A percentile compares a stretch with the other conserved stretches of the same genome.
phyloP scores from a whole-genome alignment of 208 protist genomes.

The Phytomonas serpens region DNA sequence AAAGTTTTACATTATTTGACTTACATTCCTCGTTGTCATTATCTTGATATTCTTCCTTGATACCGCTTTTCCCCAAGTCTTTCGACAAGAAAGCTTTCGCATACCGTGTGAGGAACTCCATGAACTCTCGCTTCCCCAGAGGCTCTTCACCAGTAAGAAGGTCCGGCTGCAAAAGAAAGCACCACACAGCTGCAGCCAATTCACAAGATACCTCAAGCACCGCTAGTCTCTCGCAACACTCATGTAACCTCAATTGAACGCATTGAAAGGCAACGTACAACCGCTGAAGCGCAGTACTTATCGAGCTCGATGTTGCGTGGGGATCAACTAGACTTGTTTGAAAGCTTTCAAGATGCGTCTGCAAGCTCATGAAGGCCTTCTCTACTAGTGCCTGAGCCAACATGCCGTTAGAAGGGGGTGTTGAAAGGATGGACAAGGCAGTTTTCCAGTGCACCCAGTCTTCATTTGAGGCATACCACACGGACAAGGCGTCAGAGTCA shows the following conservation, averaged over 20 bases:
- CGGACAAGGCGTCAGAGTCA: constrained; percentile 9
- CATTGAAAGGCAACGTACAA: constrained; percentile 25
- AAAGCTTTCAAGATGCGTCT: constrained; percentile 15
- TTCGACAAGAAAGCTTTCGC: constrained; percentile 14
- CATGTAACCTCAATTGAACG: constrained; percentile 23
- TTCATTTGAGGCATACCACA: constrained; percentile 21
- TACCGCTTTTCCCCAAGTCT: constrained; percentile 3
- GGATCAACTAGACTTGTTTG: constrained; percentile 12
- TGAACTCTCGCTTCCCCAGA: constrained; percentile 27
- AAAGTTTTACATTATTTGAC: neutral
- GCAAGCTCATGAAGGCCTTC: constrained; percentile 16
- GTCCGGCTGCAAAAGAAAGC: constrained; percentile 53
- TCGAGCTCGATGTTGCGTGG: neutral
- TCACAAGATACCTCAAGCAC: constrained; percentile 18
- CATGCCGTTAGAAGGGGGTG: constrained; percentile 5
- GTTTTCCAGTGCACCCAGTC: constrained; percentile 12
- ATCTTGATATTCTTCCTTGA: neutral
- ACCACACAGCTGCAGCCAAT: constrained; percentile 46
- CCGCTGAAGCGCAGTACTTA: constrained; percentile 20
- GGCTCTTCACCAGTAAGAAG: constrained; percentile 54
- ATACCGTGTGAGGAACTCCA: constrained; percentile 42
- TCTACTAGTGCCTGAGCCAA: constrained; percentile 17
- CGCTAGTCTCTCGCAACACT: constrained; percentile 42
- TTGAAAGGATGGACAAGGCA: neutral
- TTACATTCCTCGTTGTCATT: neutral